Evolutionary conservation across 768 basidiomycete genomes (phyloP), one percentile per base, ranked within the genome.

Genomic region (Trametes sanguinea): DNA sequence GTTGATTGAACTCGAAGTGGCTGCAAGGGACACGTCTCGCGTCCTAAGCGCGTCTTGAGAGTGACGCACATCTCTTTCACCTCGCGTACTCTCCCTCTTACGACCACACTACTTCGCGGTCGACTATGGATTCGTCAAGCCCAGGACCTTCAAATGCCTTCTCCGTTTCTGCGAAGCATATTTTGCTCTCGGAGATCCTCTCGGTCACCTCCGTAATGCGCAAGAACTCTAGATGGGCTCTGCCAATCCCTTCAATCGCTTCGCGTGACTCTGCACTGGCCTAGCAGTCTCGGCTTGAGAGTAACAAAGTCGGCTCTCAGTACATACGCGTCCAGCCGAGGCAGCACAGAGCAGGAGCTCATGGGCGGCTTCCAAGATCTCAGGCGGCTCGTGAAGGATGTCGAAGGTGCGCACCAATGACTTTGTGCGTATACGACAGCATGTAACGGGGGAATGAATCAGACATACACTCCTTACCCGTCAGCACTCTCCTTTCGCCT

Each of bases 191-290:
- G 45, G 95, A 98, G 79, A 90, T 98, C 63, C 83, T 95, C 53
- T 81, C 92, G 16, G 92, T 98, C 66, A 97, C 94, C 39, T 90
- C 92, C 2, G 83, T 86, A 17, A 98, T 99, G 95, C 91, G 96
- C 74, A 94, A 95, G 80, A 98, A 98, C 77, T 94, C 95, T 48
- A 86, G 97, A 46, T 98, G 96, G 96, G 90, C 95, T 16, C 86
- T 90, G 11, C 83, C 84, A 47, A 83, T 81, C 55, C 84, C 86
- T 69, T 83, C 83, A 29, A 80, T 85, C 68, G 80, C 68, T 45
- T 76, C 83, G 52, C 80, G 84, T 65, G 89, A 89, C 69, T 83
- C 87, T 17, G 82, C 85, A 2, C 76, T 94, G 43, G 89, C 89
- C 89, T 50, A 88, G 80, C 69, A 88, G 87, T 68, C 83, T 90